phyloP scores from a whole-genome alignment of 805 yeast species.

The Suhomyces emberorum region DNA sequence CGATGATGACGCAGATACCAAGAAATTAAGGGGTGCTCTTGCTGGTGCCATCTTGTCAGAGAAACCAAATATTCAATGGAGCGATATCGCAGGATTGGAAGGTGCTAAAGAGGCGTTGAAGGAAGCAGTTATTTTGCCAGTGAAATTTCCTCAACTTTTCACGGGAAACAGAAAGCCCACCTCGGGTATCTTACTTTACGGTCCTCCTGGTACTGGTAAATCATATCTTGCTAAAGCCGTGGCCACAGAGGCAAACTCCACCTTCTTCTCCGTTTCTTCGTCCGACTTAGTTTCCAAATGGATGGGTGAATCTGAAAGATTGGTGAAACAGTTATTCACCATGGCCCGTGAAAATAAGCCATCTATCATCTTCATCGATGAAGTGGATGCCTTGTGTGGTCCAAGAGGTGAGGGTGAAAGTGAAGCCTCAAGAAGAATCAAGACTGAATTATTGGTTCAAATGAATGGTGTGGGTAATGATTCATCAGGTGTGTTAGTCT shows the following conservation, averaged over 20 bases:
- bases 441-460: slow-evolving; percentile 92
- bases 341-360: slow-evolving; percentile 98
- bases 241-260: slow-evolving; percentile 96
- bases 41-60: slow-evolving; percentile 90
- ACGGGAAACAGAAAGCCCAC: slow-evolving; percentile 93
- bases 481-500: slow-evolving; percentile 83
- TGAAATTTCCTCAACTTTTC: slow-evolving; percentile 91
- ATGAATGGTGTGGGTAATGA: slow-evolving; percentile 99
- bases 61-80: slow-evolving; percentile 91
- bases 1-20: slow-evolving; percentile 77
- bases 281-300: slow-evolving; percentile 95
- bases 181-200: slow-evolving; percentile 78
- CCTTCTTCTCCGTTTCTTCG: slow-evolving; percentile 94
- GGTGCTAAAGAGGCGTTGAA: slow-evolving; percentile 93
- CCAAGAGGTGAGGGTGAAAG: slow-evolving; percentile 98
- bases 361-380: slow-evolving; percentile 93
- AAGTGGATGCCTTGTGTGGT: slow-evolving; percentile 96
- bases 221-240: slow-evolving; percentile 97
- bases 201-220: slow-evolving; percentile 94
- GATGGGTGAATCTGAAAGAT: slow-evolving; percentile 98
- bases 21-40: slow-evolving; percentile 84
- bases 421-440: slow-evolving; percentile 93
- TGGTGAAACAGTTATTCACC: slow-evolving; percentile 88
- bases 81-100: slow-evolving; percentile 93
- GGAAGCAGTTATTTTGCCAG: slow-evolving; percentile 96